Evolutionary conservation across 176 grass and related monocot species (phyloP), one percentile per base, ranked within the genome.

Genomic region (Echinochloa phyllopogon): DNA sequence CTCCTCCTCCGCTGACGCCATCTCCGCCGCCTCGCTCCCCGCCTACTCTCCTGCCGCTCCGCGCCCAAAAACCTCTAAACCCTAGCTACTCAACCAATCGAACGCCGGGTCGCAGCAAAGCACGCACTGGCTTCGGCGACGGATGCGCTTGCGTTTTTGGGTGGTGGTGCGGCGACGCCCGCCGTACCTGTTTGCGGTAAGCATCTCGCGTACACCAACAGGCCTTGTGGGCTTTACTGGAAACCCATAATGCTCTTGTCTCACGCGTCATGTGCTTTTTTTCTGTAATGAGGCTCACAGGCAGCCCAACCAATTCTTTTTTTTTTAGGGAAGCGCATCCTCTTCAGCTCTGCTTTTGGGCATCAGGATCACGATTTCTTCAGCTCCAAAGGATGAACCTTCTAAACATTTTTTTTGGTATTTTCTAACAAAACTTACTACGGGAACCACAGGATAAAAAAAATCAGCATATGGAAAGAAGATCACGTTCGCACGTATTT

Each of bases 1-100:
- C 29, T 98, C 95, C 87, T 98, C 95, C 64, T 98, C 95, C 27
- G n/a, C 89, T 36, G 92, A 83, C 82, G 92, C 74, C 78, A 85
- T 49, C 60, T 12, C 59, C 41, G 5, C 58, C 69, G 39, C 14
- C 86, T 11, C 23, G 24, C 18, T 15, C 33, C 3, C 51, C 5
- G 55, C 21, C 56, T 25, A 14, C 6, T 6, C 73, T 8, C 29
- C 66, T 27, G 33, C 51, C 79, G 39, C 76, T 81, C 85, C 40
- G 38, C 77, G 12, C 6, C 37, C 36, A 44, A 14, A 87, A 68
- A 84, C 77, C 62, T 67, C 72, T 84, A 81, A 87, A 85, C 72
- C 82, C 86, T 88, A 88, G 77, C 72, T 73, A 49, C 81, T 67
- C 66, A 62, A 79, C 24, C 60, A 64, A 84, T 49, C 50, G 38